Base-by-base conservation (phyloP, 352 stramenopile species). In the Pythium phragmiticola region DNA sequence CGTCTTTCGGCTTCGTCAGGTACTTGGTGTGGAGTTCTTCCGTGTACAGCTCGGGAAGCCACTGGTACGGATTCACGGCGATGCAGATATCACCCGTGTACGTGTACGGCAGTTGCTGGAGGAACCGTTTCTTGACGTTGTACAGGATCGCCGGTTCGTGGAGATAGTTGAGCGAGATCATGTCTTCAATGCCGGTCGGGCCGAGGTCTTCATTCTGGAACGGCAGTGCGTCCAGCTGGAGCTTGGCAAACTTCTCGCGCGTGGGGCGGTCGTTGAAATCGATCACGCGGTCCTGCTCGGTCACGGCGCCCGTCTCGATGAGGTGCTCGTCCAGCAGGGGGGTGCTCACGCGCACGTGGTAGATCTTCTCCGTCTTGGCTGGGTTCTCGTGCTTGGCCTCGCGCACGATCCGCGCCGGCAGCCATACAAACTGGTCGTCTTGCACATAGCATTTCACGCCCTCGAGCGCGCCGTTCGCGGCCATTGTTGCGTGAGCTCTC, bases 61-160 rank as follows among this genome's bases (percentile, higher is more conserved):
- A 95, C 64, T 95, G 88, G 74, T 98, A 99, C 34, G 96, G 96
- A 72, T 99, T 99, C 43, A 98, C 88, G 7, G 96, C 96, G 61
- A 99, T 97, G 37, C 98, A 94, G 69, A 99, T 98, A 46, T 98
- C 93, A 21, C 96, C 95, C 19, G 96, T 98, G 68, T 97, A 97
- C 23, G 96, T 99, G 77, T 99, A 99, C 0, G 96, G 96, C 57
- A 96, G 73, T 42, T 90, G 72, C 41, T 84, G 68, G 30, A 96
- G 72, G 55, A 96, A 97, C 23, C 91, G 81, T 59, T 66, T 77
- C 69, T 94, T 89, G 60, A 98, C 74, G 72, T 97, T 98, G 76
- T 95, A 97, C 42, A 98, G 68, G 56, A 98, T 96, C 36, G 88
- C 88, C 3, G 91, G 76, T 65, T 97, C 89, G 65, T 98, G 91